phyloP scores from a whole-genome alignment of 1,139 yeast genomes.

The Sugiyamaella neomexicana region DNA sequence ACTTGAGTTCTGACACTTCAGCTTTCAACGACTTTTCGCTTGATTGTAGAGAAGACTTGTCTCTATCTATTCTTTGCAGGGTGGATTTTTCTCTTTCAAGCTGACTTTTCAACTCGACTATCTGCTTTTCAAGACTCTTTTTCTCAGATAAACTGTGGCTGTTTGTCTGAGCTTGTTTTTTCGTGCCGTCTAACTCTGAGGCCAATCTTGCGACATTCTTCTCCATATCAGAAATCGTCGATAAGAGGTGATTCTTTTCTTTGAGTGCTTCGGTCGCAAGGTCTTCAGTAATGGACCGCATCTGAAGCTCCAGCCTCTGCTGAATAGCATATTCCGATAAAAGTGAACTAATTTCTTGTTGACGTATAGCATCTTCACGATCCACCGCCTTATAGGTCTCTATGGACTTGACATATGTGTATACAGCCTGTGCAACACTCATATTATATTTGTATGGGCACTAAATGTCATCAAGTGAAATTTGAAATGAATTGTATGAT shows the following conservation, averaged over 20 bases:
- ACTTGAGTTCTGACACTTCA: conserved; percentile 26
- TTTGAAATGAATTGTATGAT: no score
- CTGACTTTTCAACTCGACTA: conserved; percentile 9
- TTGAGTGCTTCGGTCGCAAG: not conserved
- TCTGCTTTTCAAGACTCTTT: conserved; percentile 6
- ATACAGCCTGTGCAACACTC: conserved; percentile 11
- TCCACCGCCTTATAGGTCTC: conserved; percentile 9
- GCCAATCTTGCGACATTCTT: not conserved
- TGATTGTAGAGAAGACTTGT: conserved; percentile 15
- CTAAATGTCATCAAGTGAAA: no score
- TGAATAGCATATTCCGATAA: conserved; percentile 6
- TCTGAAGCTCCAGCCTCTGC: conserved; percentile 1
- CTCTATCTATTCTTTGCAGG: conserved; percentile 19
- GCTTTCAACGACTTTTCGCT: conserved; percentile 23
- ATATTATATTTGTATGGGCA: not conserved
- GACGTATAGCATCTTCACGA: conserved; percentile 3
- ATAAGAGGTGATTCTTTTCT: conserved; percentile 1
- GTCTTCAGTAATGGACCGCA: not conserved
- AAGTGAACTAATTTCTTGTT: conserved; percentile 5
- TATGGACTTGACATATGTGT: conserved; percentile 9
- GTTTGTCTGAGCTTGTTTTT: not conserved
- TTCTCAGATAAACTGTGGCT: conserved; percentile 3
- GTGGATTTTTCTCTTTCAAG: conserved; percentile 22
- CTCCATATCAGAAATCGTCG: conserved; percentile 2
- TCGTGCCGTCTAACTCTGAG: conserved; percentile 4